These are phyloP conservation scores for Omphalotus guepiniiformis DNA, from an alignment of 768 basidiomycete genomes.

Conservation along the genomic window DNA sequence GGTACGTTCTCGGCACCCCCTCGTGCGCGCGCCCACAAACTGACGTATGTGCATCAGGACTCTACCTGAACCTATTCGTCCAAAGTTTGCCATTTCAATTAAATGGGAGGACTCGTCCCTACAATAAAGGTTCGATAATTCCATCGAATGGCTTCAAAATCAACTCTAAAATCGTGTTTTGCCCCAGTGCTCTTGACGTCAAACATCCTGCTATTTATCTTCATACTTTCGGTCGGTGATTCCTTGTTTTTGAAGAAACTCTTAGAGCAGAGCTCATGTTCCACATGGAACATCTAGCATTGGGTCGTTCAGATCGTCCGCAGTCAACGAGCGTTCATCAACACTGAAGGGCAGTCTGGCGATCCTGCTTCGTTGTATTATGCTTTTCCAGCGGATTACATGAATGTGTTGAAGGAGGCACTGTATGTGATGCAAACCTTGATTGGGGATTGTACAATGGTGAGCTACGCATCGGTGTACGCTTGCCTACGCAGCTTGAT, in stretches of 20 bases:
- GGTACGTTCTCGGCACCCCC: background rate
- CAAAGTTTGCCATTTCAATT: constrained; percentile 2
- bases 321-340: constrained; percentile 1
- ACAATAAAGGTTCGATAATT: background rate
- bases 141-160: background rate
- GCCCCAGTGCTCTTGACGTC: background rate
- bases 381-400: constrained; percentile 1
- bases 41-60: background rate
- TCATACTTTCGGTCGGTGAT: background rate
- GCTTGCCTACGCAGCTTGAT: no score
- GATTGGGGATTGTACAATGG: constrained; percentile 6
- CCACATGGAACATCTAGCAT: background rate
- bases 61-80: background rate
- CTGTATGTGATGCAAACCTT: constrained; percentile 4
- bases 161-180: background rate
- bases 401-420: constrained; percentile 4
- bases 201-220: background rate
- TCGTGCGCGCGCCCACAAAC: background rate
- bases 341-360: background rate
- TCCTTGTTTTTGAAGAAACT: background rate
- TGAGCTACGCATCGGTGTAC: background rate
- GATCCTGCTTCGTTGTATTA: constrained; percentile 2
- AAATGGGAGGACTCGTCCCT: background rate
- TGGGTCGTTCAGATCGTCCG: constrained; percentile 4
- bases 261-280: no score